A percentile compares a stretch with the other conserved stretches of the same genome.
These are phyloP conservation scores for Leptodermis oblonga DNA, from an alignment of 257 asterid genomes.

Conservation along the genomic window DNA sequence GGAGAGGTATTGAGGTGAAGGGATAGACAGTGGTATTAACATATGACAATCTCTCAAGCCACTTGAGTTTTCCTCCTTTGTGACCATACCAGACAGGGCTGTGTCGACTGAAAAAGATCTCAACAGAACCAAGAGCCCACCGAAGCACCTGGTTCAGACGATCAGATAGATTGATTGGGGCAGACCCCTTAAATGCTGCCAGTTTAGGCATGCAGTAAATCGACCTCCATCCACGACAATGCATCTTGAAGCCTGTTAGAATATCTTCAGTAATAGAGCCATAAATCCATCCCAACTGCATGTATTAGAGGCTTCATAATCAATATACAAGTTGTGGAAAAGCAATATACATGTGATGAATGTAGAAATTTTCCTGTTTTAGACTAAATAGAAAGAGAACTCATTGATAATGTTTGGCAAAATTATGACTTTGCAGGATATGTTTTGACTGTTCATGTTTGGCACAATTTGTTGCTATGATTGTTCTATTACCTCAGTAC, in stretches of 20 bases:
- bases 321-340: conserved; percentile 3
- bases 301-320: conserved; percentile 14
- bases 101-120: conserved; percentile 85
- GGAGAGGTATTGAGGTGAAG: conserved; percentile 84
- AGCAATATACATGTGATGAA: not conserved
- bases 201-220: conserved; percentile 82
- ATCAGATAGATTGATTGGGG: conserved; percentile 88
- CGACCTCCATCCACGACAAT: conserved; percentile 95
- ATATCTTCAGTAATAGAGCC: conserved; percentile 96
- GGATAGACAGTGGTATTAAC: conserved; percentile 84
- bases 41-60: conserved; percentile 85
- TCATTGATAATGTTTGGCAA: not conserved
- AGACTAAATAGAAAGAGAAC: not conserved
- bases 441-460: not conserved
- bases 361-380: not conserved
- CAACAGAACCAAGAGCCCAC: conserved; percentile 95
- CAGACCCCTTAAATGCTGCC: conserved; percentile 89
- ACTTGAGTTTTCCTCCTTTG: conserved; percentile 79
- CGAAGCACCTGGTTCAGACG: conserved; percentile 94
- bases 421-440: not conserved
- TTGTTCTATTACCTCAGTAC: conserved; percentile 55
- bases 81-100: conserved; percentile 81
- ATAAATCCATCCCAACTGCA: conserved; percentile 94
- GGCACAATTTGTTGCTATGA: not conserved
- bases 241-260: conserved; percentile 96